Evolutionary conservation across 2,329 filamentous ascomycete genomes (phyloP).

Genomic region (Sporothrix schenckii): DNA sequence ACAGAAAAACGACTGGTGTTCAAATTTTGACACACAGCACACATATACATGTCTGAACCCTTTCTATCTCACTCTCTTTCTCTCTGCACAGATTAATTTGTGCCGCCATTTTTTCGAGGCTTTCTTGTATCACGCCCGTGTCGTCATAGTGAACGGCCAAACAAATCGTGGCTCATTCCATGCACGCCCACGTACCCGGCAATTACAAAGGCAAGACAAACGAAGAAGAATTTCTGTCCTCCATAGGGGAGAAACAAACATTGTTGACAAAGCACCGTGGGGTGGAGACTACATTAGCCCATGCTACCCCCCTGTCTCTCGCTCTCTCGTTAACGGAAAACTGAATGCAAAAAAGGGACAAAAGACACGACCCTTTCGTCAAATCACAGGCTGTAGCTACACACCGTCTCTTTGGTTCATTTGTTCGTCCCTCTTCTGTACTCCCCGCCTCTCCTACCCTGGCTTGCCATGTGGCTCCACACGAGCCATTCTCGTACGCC

Average conservation of each 20-base stretch:
- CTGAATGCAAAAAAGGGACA: background rate
- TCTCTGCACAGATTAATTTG: background rate
- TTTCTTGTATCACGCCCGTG: constrained; percentile 20
- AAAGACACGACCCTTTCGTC: background rate
- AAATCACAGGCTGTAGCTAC: constrained; percentile 17
- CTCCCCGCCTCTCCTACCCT: constrained; percentile 1
- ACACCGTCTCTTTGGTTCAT: constrained; percentile 28
- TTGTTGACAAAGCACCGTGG: too few species aligned
- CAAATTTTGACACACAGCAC: background rate
- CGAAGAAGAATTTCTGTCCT: background rate
- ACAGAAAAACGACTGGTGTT: background rate
- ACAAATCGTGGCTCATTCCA: background rate
- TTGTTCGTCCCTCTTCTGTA: background rate
- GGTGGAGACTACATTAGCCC: background rate
- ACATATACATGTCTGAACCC: too few species aligned
- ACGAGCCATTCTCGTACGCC: constrained; percentile 18
- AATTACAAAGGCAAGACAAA: background rate
- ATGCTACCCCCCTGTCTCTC: background rate
- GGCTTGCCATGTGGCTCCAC: constrained; percentile 32
- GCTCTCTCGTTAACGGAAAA: too few species aligned
- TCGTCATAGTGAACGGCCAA: background rate
- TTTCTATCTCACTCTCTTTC: background rate
- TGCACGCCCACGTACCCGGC: background rate
- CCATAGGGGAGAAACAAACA: background rate
- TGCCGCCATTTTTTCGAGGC: constrained; percentile 10